These are phyloP conservation scores for Boletus tylopilopsis DNA, from an alignment of 768 basidiomycete species.

Conservation along the genomic window DNA sequence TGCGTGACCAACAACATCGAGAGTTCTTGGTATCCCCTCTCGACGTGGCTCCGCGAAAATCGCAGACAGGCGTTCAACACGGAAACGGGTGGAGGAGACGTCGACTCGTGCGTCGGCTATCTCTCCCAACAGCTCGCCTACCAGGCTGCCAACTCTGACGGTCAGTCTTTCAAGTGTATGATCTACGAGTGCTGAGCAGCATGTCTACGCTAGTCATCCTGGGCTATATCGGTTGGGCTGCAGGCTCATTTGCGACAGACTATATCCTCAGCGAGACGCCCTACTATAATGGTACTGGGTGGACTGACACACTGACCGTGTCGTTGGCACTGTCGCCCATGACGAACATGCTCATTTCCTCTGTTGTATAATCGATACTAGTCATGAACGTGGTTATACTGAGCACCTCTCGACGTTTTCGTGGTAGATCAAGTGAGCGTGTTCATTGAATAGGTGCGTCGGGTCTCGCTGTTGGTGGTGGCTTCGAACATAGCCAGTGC, in stretches of 20 bases:
- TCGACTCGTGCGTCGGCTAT: constrained; percentile 42
- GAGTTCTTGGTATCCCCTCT: constrained; percentile 43
- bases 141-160: constrained; percentile 47
- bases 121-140: constrained; percentile 45
- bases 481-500: too few species aligned
- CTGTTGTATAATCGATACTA: too few species aligned
- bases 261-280: constrained; percentile 37
- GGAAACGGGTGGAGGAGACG: constrained; percentile 59
- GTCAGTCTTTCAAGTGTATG: constrained; percentile 22
- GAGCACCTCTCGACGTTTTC: too few species aligned
- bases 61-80: constrained; percentile 54
- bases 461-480: too few species aligned
- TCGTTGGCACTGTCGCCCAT: constrained; percentile 32
- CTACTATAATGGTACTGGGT: constrained; percentile 27
- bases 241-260: constrained; percentile 46
- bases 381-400: too few species aligned
- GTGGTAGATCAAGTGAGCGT: too few species aligned
- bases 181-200: not conserved
- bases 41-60: constrained; percentile 46
- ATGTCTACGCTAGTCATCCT: constrained; percentile 38
- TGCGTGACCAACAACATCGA: constrained; percentile 56
- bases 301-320: constrained; percentile 33
- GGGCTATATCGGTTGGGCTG: constrained; percentile 57
- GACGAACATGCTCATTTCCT: too few species aligned
- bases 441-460: too few species aligned